Percentiles rank a stretch among this genome's conserved stretches.
Evolutionary conservation across 208 protist species (phyloP).

Genomic region (Novymonas esmeraldas): DNA sequence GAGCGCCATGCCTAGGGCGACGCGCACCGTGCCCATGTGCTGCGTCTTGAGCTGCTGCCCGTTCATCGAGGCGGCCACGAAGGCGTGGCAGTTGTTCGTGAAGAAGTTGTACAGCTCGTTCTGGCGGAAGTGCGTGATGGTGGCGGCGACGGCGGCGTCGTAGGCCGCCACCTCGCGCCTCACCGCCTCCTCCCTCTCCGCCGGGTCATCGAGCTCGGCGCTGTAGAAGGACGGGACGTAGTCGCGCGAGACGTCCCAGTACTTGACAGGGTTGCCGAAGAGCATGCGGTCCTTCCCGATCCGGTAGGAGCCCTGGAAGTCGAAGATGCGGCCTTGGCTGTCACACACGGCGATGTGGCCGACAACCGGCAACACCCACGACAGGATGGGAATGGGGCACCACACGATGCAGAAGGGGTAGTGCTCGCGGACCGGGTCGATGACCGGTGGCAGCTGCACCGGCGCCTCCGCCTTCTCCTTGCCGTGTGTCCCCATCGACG

Average conservation of each 20-base stretch:
- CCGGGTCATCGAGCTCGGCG: conserved; percentile 6
- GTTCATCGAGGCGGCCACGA: conserved; percentile 60
- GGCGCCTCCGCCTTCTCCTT: conserved; percentile 1
- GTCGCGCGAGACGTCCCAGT: conserved; percentile 71
- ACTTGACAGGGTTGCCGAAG: conserved; percentile 85
- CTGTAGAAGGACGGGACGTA: conserved; percentile 69
- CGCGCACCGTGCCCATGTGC: conserved; percentile 53
- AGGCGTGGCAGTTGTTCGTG: conserved; percentile 91
- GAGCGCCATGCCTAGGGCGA: conserved; percentile 43
- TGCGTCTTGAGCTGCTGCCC: conserved; percentile 31
- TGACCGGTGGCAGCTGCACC: conserved; percentile 46
- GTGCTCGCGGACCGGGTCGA: conserved; percentile 62
- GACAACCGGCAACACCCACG: conserved; percentile 90
- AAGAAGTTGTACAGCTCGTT: conserved; percentile 88
- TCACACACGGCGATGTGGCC: conserved; percentile 93
- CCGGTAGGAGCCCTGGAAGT: conserved; percentile 90
- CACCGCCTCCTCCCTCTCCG: conserved; percentile 24
- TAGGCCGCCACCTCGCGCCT: conserved; percentile 54
- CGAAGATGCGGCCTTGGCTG: conserved; percentile 81
- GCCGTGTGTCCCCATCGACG: neutral
- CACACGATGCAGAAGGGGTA: conserved; percentile 94
- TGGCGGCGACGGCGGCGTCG: conserved; percentile 44
- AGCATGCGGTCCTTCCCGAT: conserved; percentile 89
- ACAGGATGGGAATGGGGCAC: conserved; percentile 88
- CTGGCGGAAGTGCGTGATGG: conserved; percentile 62